These are phyloP conservation scores for Solanum piurae DNA, from an alignment of 257 asterid genomes.

Conservation along the genomic window DNA sequence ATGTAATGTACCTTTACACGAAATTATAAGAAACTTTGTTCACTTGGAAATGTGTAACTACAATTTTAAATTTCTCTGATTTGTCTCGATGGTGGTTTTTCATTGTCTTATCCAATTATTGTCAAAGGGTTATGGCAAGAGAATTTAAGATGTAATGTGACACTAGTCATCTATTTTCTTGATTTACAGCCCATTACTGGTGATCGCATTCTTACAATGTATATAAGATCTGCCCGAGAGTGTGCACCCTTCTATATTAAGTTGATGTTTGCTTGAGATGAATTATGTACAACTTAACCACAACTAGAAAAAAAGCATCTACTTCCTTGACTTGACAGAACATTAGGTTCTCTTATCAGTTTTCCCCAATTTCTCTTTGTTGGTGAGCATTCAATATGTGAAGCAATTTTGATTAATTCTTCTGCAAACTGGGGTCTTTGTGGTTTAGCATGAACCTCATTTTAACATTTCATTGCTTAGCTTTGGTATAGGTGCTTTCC, in stretches of 20 bases:
- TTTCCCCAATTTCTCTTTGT: neutral
- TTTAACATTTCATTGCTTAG: neutral
- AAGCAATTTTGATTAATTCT: neutral
- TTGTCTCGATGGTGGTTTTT: neutral
- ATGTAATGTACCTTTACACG: neutral
- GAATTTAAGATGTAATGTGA: neutral
- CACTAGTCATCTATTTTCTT: neutral
- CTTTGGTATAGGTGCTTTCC: neutral
- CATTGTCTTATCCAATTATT: neutral
- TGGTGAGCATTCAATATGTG: neutral
- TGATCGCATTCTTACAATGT: neutral
- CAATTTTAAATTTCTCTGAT: neutral
- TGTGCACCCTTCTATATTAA: neutral
- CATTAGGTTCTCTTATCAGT: neutral
- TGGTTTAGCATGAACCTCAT: neutral
- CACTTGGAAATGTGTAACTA: neutral
- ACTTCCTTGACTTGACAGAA: neutral
- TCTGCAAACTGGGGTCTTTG: neutral
- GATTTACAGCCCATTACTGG: neutral
- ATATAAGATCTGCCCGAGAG: neutral
- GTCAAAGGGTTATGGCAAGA: neutral
- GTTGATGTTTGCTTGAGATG: neutral
- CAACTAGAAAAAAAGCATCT: neutral
- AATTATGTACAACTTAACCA: neutral
- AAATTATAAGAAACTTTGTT: neutral